These are phyloP conservation scores for Monosporascus sp. DNA, from an alignment of 2,329 filamentous ascomycete genomes.

Conservation along the genomic window DNA sequence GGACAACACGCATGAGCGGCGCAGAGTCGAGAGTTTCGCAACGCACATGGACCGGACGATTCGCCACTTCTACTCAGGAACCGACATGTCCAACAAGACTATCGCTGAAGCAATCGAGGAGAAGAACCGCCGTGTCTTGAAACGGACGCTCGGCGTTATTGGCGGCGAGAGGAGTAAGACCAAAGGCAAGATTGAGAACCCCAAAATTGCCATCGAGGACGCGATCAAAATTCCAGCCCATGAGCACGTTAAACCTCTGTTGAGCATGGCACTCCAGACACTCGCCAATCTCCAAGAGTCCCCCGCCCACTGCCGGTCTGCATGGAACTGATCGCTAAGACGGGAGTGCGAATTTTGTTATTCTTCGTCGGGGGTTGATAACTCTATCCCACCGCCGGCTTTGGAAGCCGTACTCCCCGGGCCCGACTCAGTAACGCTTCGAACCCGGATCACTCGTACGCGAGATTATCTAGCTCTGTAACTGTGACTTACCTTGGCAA, in stretches of 20 bases:
- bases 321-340: not conserved
- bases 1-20: conserved; percentile 10
- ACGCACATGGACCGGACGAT: conserved; percentile 25
- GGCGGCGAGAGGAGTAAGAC: conserved; percentile 28
- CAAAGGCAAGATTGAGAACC: conserved; percentile 16
- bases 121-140: conserved; percentile 20
- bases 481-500: no score
- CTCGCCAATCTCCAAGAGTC: not conserved
- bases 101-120: conserved; percentile 26
- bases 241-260: not conserved
- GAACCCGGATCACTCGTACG: no score
- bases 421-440: no score
- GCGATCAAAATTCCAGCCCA: conserved; percentile 30
- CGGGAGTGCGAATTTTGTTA: no score
- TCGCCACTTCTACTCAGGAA: conserved; percentile 34
- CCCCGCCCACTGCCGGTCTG: not conserved
- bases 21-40: conserved; percentile 16
- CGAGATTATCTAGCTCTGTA: no score
- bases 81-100: conserved; percentile 28
- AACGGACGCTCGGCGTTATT: conserved; percentile 30
- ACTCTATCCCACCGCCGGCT: no score
- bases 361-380: no score
- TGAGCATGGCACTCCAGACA: not conserved
- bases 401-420: no score
- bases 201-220: conserved; percentile 29